Conservation (phyloP, 2,329 filamentous ascomycete species). For the Neofusicoccum laricinum region DNA sequence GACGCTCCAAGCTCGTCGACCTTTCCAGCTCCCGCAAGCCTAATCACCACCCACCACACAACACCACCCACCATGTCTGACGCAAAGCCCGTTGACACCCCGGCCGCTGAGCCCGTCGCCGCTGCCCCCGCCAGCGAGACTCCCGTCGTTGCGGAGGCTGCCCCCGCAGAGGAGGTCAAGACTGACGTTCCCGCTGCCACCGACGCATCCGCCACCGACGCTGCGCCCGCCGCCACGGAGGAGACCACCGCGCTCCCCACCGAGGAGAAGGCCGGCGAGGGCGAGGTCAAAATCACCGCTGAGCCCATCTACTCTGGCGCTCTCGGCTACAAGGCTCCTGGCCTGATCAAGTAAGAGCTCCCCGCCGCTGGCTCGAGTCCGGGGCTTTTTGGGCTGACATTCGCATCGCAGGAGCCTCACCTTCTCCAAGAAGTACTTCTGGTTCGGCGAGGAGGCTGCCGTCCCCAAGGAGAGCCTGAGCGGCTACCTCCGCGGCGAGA, state of each 20-base stretch:
- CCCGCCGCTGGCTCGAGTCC: neutral
- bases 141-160: conserved; percentile 28
- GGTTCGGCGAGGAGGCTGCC: conserved; percentile 56
- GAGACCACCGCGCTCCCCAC: conserved; percentile 34
- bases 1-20: neutral
- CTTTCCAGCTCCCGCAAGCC: conserved; percentile 6
- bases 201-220: conserved; percentile 25
- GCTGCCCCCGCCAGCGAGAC: conserved; percentile 35
- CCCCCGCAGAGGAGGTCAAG: conserved; percentile 41
- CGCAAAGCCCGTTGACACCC: conserved; percentile 18
- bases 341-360: conserved; percentile 77
- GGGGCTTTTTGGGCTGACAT: neutral
- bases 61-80: conserved; percentile 13
- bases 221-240: conserved; percentile 29
- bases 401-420: conserved; percentile 67
- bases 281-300: conserved; percentile 45
- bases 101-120: conserved; percentile 27
- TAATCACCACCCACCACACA: neutral
- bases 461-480: conserved; percentile 73
- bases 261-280: conserved; percentile 27
- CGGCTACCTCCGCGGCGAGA: conserved; percentile 83
- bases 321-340: conserved; percentile 85
- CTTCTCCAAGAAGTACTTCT: conserved; percentile 89
- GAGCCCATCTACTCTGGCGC: conserved; percentile 78
- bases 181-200: conserved; percentile 33